Conservation (phyloP, 371 early-diverging fungal species). For the Apophysomyces trapeziformis region DNA sequence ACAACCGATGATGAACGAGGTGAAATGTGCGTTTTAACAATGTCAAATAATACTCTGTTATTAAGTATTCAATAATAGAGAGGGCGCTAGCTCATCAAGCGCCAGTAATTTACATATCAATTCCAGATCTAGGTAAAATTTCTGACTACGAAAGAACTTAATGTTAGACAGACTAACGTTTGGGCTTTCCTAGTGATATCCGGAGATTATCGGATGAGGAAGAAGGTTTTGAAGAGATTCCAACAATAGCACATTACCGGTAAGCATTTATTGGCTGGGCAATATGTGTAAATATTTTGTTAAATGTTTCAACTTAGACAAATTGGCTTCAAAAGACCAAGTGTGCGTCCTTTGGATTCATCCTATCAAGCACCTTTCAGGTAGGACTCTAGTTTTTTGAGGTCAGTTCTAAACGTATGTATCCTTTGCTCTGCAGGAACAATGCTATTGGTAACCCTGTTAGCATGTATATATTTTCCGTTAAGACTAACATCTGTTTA, state of each 20-base stretch:
- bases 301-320: neutral
- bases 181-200: neutral
- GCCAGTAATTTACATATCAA: neutral
- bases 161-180: neutral
- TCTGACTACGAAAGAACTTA: neutral
- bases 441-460: neutral
- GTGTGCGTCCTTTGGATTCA: neutral
- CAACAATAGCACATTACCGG: neutral
- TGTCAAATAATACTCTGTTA: neutral
- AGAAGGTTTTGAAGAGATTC: slow-evolving; percentile 1
- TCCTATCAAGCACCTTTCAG: neutral
- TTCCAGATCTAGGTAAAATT: neutral
- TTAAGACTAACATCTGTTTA: neutral
- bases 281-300: neutral
- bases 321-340: slow-evolving; percentile 1
- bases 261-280: neutral
- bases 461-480: neutral
- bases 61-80: neutral
- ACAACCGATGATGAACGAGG: slow-evolving; percentile 3
- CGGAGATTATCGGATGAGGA: neutral
- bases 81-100: neutral
- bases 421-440: neutral
- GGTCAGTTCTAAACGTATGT: neutral
- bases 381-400: neutral
- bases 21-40: neutral